Conservation (phyloP, 192 early-diverging fungal species). For the Coemansia sp. region DNA sequence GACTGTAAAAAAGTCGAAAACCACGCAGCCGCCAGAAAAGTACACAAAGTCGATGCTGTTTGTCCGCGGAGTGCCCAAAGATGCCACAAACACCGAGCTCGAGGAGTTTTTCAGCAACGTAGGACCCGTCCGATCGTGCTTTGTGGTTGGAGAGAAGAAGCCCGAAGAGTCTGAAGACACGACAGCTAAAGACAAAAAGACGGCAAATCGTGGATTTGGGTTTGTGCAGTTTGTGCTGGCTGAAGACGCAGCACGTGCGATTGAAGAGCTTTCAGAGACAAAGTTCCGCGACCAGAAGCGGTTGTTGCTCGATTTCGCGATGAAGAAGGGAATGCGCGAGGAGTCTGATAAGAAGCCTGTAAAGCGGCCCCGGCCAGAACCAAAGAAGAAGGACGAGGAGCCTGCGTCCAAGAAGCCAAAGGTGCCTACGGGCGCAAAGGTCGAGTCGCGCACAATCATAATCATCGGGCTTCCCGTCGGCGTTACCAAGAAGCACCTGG, state of each 20-base stretch:
- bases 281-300: conserved; percentile 72
- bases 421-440: conserved; percentile 4
- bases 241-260: conserved; percentile 64
- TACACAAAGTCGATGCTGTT: conserved; percentile 75
- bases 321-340: conserved; percentile 40
- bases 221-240: conserved; percentile 79
- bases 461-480: conserved; percentile 61
- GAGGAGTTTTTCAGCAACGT: conserved; percentile 87
- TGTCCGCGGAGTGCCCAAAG: conserved; percentile 81
- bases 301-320: conserved; percentile 79
- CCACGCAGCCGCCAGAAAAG: conserved; percentile 36
- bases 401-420: conserved; percentile 30
- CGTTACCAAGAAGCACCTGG: conserved; percentile 71
- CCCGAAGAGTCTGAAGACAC: conserved; percentile 35
- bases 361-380: conserved; percentile 17
- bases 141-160: conserved; percentile 72
- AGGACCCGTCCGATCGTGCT: conserved; percentile 86
- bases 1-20: conserved; percentile 2
- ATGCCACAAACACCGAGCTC: conserved; percentile 78
- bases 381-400: conserved; percentile 22
- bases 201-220: conserved; percentile 80
- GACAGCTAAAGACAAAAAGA: conserved; percentile 11
- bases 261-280: conserved; percentile 69
- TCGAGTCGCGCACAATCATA: conserved; percentile 29
- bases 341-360: background rate